Evolutionary conservation across 2,329 filamentous ascomycete genomes (phyloP), one percentile per base, ranked within the genome.

Genomic region (Paecilomyces variotii): DNA sequence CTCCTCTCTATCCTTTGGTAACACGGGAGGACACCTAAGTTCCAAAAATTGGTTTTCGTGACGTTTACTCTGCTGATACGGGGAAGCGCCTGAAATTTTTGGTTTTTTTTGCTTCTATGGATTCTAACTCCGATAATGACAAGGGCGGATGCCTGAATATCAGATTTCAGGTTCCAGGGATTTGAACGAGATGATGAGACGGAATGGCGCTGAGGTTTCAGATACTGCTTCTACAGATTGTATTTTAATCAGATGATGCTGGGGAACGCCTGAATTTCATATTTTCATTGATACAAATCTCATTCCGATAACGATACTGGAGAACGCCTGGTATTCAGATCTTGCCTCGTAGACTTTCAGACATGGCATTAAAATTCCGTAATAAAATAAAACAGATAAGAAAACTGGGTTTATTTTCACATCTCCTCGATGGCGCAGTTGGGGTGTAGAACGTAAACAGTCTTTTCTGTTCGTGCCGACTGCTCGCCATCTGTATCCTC

Each of bases 371-470:
- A 54, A 28, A 59, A 55, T 32, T 26, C 49, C 54, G 26, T 51
- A 59, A 56, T 32, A 34, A 56, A 49, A 54, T 4, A 27, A 57
- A 34, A 55, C 53, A 32, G 7, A 7, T 10, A 32, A 5, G 54
- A 61, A 25, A 57, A 59, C 53, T 61, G 12, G 2, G 19, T 27
- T 7, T 32, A 50, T 45, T 9, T 32, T 65, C 58, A 68, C 65
- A 75, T 68, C 59, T 76, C 75, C 58, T 96, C 92, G 9, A 95
- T 81, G 0, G 89, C 90, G 70, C 90, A 96, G 76, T 97, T 97
- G 59, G 94, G 94, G 77, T 99, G 94, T 65, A 99, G 72, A 27
- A 97, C 89, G 71, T 97, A 99, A 56, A 94, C 83, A 3, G 89
- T 79, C 76, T 63, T 82, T 70, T 64, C 77, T 65, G 70, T 73